Percentiles rank a stretch among this genome's conserved stretches.
These are phyloP conservation scores for Calonectria crousiana DNA, from an alignment of 2,329 filamentous ascomycete genomes.

Conservation along the genomic window DNA sequence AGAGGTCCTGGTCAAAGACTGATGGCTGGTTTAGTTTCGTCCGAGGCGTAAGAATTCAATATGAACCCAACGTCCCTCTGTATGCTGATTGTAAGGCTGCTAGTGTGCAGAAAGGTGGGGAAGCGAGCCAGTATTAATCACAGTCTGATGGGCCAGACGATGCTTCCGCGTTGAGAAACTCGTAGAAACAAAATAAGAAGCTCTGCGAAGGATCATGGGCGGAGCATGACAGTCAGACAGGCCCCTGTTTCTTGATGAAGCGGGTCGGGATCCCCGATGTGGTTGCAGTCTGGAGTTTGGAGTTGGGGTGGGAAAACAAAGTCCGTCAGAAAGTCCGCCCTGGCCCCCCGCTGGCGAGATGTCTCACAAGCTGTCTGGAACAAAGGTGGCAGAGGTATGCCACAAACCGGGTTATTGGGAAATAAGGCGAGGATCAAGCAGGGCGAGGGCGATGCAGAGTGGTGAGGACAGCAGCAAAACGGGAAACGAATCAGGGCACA, in stretches of 20 bases:
- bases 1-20: neutral
- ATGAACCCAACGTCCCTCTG: neutral
- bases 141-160: neutral
- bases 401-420: constrained; percentile 10
- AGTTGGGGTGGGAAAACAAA: constrained; percentile 1
- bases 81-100: neutral
- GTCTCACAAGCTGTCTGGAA: neutral
- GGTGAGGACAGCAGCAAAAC: neutral
- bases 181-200: constrained; percentile 12
- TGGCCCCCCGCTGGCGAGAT: neutral
- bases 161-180: neutral
- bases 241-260: constrained; percentile 13
- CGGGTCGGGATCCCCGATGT: constrained; percentile 6
- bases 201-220: constrained; percentile 11
- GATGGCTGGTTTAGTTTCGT: neutral
- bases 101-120: constrained; percentile 10
- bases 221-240: constrained; percentile 11
- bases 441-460: neutral
- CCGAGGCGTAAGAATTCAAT: neutral
- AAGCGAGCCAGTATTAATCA: constrained; percentile 9
- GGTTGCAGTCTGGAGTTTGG: neutral
- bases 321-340: constrained; percentile 16
- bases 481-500: neutral
- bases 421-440: neutral
- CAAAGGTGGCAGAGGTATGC: neutral